These are phyloP conservation scores for Xylariaceae sp. DNA, from an alignment of 2,329 filamentous ascomycete genomes.

Conservation along the genomic window DNA sequence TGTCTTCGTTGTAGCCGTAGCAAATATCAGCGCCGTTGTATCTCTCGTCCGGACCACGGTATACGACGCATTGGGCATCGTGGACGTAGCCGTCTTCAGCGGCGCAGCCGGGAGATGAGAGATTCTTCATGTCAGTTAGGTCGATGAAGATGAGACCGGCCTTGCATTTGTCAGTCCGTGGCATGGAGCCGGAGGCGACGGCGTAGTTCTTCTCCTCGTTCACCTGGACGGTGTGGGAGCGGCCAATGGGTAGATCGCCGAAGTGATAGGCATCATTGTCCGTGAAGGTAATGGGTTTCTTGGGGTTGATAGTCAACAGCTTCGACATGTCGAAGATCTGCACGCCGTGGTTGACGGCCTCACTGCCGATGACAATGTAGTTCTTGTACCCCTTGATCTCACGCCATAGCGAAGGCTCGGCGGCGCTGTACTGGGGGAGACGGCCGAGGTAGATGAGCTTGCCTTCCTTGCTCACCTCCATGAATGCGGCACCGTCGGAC, in stretches of 20 bases:
- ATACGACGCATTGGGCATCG: slow-evolving; percentile 55
- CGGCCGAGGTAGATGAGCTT: slow-evolving; percentile 50
- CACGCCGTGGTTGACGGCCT: slow-evolving; percentile 48
- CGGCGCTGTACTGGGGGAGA: slow-evolving; percentile 42
- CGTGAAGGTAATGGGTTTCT: slow-evolving; percentile 39
- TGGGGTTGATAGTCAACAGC: slow-evolving; percentile 44
- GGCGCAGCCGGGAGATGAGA: slow-evolving; percentile 49
- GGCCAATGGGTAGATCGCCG: slow-evolving; percentile 38
- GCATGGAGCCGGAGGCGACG: slow-evolving; percentile 39
- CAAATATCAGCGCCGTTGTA: slow-evolving; percentile 47
- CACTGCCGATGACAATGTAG: slow-evolving; percentile 37
- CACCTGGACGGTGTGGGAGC: slow-evolving; percentile 44
- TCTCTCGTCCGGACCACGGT: slow-evolving; percentile 44
- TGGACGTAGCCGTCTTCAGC: slow-evolving; percentile 55
- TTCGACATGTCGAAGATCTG: slow-evolving; percentile 61
- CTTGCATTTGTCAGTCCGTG: slow-evolving; percentile 41
- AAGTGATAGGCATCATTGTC: slow-evolving; percentile 40
- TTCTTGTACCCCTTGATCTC: slow-evolving; percentile 43
- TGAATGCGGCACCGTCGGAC: slow-evolving; percentile 49
- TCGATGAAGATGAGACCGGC: slow-evolving; percentile 56
- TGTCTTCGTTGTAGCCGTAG: slow-evolving; percentile 52
- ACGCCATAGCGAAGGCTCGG: slow-evolving; percentile 45
- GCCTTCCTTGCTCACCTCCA: slow-evolving; percentile 46
- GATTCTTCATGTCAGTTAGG: slow-evolving; percentile 48
- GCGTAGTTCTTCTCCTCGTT: slow-evolving; percentile 43